These are phyloP conservation scores for Keithomyces neogunnii DNA, from an alignment of 2,329 filamentous ascomycete genomes.

Conservation along the genomic window DNA sequence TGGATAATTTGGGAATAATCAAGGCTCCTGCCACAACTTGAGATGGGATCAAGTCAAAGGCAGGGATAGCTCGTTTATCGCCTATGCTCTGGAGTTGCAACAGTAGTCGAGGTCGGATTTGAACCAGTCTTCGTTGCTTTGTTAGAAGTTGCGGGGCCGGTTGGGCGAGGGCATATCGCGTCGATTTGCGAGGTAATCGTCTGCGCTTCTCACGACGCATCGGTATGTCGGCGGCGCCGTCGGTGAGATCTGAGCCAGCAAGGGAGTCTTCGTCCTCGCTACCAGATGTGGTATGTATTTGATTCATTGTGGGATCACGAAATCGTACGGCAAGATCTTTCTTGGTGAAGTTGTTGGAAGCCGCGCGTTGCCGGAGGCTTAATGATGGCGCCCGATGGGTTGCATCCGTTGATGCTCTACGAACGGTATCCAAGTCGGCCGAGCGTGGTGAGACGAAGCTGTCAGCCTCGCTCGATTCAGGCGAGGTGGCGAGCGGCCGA, in stretches of 20 bases:
- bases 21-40: constrained; percentile 47
- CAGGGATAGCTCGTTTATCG: constrained; percentile 54
- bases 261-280: constrained; percentile 42
- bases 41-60: constrained; percentile 66
- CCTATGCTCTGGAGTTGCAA: constrained; percentile 64
- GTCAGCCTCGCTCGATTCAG: constrained; percentile 11
- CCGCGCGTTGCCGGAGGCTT: constrained; percentile 19
- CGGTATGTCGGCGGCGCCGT: constrained; percentile 33
- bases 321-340: constrained; percentile 40
- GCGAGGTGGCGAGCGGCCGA: constrained; percentile 22
- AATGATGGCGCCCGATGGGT: not conserved
- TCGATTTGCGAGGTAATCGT: constrained; percentile 45
- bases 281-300: constrained; percentile 18
- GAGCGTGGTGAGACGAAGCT: constrained; percentile 1
- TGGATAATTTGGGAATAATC: constrained; percentile 50
- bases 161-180: constrained; percentile 58
- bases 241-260: constrained; percentile 35
- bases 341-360: constrained; percentile 29
- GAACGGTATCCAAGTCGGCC: not conserved
- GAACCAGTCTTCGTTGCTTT: constrained; percentile 57
- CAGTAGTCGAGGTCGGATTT: constrained; percentile 58
- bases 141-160: constrained; percentile 51
- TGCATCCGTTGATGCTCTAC: constrained; percentile 4
- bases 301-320: constrained; percentile 25
- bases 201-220: constrained; percentile 31